These are phyloP conservation scores for Coemansia sp. DNA, from an alignment of 192 early-diverging fungal genomes.

Conservation along the genomic window DNA sequence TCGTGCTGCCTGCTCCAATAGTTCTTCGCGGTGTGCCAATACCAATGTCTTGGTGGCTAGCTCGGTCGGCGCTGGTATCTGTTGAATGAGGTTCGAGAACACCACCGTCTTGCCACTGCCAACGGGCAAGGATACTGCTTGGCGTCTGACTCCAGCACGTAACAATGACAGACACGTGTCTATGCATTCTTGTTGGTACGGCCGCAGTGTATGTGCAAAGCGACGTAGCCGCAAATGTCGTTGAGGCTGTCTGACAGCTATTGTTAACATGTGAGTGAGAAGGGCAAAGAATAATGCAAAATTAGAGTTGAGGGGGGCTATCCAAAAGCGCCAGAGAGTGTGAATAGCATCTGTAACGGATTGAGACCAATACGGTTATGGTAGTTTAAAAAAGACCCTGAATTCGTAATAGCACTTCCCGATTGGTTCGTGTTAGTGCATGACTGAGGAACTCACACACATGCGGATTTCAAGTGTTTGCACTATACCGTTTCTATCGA, in stretches of 20 bases:
- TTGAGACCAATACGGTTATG: background rate
- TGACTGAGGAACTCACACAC: background rate
- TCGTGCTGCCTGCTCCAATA: constrained; percentile 75
- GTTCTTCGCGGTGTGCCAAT: constrained; percentile 87
- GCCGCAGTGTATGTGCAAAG: constrained; percentile 57
- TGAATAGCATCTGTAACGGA: background rate
- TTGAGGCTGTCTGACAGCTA: background rate
- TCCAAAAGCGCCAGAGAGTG: background rate
- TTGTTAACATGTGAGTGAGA: background rate
- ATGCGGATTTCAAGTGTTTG: background rate
- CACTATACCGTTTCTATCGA: background rate
- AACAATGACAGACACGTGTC: constrained; percentile 61
- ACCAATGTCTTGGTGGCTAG: constrained; percentile 77
- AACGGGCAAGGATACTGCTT: constrained; percentile 79
- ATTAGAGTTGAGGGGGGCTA: background rate
- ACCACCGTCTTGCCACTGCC: constrained; percentile 93
- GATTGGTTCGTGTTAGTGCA: background rate
- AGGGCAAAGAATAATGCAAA: background rate
- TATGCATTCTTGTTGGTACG: constrained; percentile 90
- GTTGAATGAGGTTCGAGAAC: constrained; percentile 78
- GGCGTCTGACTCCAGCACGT: constrained; percentile 62
- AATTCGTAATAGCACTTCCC: background rate
- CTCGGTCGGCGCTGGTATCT: constrained; percentile 62
- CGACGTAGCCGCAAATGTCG: background rate
- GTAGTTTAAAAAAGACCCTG: background rate